These are phyloP conservation scores for Pseudogymnoascus sp. DNA, from an alignment of 2,329 filamentous ascomycete species.

Conservation along the genomic window DNA sequence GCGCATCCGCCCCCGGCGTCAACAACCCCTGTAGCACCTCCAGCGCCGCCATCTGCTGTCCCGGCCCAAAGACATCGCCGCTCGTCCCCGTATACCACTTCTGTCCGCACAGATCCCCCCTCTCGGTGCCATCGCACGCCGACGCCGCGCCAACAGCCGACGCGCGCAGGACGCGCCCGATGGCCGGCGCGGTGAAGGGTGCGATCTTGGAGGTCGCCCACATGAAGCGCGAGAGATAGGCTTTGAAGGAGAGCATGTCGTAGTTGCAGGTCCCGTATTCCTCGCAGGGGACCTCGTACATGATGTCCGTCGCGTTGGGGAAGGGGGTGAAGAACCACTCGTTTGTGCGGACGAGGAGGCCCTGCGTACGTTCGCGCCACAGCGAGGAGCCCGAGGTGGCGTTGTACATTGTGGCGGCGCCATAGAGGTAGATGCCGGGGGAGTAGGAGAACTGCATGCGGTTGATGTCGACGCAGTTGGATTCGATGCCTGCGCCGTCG, in stretches of 20 bases:
- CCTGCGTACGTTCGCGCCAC: conserved; percentile 47
- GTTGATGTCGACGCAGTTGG: conserved; percentile 45
- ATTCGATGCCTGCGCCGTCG: conserved; percentile 49
- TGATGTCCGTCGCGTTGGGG: conserved; percentile 47
- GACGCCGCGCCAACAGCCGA: conserved; percentile 48
- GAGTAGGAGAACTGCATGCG: conserved; percentile 57
- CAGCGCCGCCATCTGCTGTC: conserved; percentile 57
- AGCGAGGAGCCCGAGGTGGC: conserved; percentile 40
- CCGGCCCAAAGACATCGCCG: conserved; percentile 48
- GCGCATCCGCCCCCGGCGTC: conserved; percentile 34
- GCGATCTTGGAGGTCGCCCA: conserved; percentile 49
- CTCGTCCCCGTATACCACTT: conserved; percentile 53
- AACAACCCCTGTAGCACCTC: conserved; percentile 56
- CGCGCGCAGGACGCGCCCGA: conserved; percentile 41
- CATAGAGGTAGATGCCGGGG: conserved; percentile 57
- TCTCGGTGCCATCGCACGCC: conserved; percentile 48
- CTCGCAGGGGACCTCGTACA: conserved; percentile 63
- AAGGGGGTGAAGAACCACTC: conserved; percentile 45
- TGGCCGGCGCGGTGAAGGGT: conserved; percentile 41
- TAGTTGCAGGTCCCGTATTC: conserved; percentile 45
- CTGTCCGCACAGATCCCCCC: conserved; percentile 48
- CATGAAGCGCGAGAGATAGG: conserved; percentile 57
- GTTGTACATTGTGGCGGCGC: conserved; percentile 56
- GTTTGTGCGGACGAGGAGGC: conserved; percentile 42
- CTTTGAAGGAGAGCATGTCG: conserved; percentile 63